Percentiles rank a stretch among this genome's conserved stretches.
phyloP scores from a whole-genome alignment of 768 basidiomycete genomes.

The Mrakia frigida region DNA sequence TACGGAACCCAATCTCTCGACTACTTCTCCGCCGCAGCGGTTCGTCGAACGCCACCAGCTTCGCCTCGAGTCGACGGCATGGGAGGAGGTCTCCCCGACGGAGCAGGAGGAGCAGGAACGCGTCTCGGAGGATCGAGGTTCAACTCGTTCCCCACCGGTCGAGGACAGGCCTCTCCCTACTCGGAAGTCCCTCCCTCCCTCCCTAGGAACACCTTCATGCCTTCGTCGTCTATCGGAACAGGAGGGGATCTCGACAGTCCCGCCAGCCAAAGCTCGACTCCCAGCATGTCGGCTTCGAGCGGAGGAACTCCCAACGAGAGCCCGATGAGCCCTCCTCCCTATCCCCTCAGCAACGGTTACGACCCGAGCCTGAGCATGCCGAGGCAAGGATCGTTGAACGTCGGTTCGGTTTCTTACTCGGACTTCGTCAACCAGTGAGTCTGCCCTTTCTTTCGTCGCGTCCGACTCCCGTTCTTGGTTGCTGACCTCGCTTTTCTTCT shows the following conservation, averaged over 20 bases:
- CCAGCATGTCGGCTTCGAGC: conserved; percentile 8
- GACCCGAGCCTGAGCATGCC: conserved; percentile 18
- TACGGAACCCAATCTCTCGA: conserved; percentile 22
- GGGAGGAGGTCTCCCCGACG: not conserved
- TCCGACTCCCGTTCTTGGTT: not conserved
- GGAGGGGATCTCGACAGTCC: conserved; percentile 3
- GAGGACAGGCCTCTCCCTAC: not conserved
- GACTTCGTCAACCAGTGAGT: conserved; percentile 31
- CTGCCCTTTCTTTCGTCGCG: not conserved
- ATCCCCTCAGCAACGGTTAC: not conserved
- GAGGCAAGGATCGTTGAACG: not conserved
- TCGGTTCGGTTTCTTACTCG: conserved; percentile 18
- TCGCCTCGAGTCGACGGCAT: not conserved
- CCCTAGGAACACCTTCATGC: not conserved
- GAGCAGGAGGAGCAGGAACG: not conserved
- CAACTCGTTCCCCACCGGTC: not conserved
- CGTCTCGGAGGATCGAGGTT: not conserved
- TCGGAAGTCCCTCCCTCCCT: not conserved
- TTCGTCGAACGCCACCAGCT: conserved; percentile 14
- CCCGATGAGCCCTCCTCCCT: conserved; percentile 22
- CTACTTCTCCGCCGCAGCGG: conserved; percentile 17
- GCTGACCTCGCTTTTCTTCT: not conserved
- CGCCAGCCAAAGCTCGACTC: conserved; percentile 18
- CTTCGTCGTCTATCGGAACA: not conserved
- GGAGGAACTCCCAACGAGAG: conserved; percentile 21